phyloP scores from a whole-genome alignment of 371 early-diverging fungal species.

The Encephalitozoon hellem region DNA sequence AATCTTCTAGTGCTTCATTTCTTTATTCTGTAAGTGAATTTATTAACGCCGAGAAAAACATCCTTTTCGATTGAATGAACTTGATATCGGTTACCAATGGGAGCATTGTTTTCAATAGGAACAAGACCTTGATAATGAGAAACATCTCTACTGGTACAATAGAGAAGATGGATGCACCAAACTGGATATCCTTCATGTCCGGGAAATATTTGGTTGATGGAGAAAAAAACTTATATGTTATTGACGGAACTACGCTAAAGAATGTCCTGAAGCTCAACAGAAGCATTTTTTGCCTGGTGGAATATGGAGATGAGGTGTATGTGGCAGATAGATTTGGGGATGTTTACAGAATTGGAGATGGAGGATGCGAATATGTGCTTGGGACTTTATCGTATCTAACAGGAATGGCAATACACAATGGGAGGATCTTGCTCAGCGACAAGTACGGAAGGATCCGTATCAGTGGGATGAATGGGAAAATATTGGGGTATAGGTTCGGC shows the following conservation, averaged over 20 bases:
- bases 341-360: constrained; percentile 5
- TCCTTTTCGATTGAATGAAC: background rate
- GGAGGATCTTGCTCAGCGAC: background rate
- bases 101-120: background rate
- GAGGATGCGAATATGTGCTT: background rate
- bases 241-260: background rate
- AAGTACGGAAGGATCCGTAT: constrained; percentile 17
- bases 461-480: background rate
- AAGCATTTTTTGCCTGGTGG: background rate
- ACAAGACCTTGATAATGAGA: background rate
- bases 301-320: background rate
- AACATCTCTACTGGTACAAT: background rate
- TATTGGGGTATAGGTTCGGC: background rate
- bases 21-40: background rate
- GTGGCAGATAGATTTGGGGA: constrained; percentile 20
- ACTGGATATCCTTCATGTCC: background rate
- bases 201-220: background rate
- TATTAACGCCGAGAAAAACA: background rate
- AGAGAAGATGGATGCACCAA: background rate
- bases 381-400: constrained; percentile 6
- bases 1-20: constrained; percentile 13
- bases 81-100: background rate
- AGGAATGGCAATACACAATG: constrained; percentile 2
- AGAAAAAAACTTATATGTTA: background rate
- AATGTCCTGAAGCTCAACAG: background rate